Percentiles rank a stretch among this genome's conserved stretches.
These are phyloP conservation scores for Curvularia eragrostidis DNA, from an alignment of 2,329 filamentous ascomycete genomes.

Conservation along the genomic window DNA sequence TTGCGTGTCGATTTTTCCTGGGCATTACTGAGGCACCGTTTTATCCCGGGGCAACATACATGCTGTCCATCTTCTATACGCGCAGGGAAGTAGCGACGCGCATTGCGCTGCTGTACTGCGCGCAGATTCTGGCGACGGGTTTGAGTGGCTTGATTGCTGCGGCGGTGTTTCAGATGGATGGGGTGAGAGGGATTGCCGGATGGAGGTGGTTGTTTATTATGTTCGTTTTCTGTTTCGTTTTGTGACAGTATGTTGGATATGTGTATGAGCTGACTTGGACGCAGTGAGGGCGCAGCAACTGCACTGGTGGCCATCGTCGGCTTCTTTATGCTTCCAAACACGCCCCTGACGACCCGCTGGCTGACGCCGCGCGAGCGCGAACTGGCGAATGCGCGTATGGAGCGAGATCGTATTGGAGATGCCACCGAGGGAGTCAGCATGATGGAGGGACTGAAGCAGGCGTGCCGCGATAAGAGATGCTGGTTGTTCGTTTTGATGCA, in stretches of 20 bases:
- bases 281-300: constrained; percentile 37
- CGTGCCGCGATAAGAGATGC: constrained; percentile 36
- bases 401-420: constrained; percentile 59
- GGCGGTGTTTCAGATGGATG: constrained; percentile 47
- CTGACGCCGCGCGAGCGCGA: constrained; percentile 56
- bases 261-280: neutral
- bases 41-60: constrained; percentile 67
- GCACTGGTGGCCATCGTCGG: constrained; percentile 38
- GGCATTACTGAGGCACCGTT: constrained; percentile 52
- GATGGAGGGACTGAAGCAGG: constrained; percentile 39
- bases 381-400: constrained; percentile 44
- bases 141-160: constrained; percentile 56
- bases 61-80: constrained; percentile 71
- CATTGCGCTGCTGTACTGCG: constrained; percentile 50
- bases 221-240: constrained; percentile 34
- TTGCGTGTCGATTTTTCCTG: constrained; percentile 41
- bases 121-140: constrained; percentile 50
- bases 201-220: constrained; percentile 52
- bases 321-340: constrained; percentile 40
- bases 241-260: no score
- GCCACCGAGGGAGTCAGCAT: constrained; percentile 35
- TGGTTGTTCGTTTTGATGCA: constrained; percentile 46
- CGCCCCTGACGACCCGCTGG: constrained; percentile 53
- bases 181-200: constrained; percentile 39
- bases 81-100: constrained; percentile 55